phyloP scores from a whole-genome alignment of 23 red algal species.

The Gracilariopsis chorda region DNA sequence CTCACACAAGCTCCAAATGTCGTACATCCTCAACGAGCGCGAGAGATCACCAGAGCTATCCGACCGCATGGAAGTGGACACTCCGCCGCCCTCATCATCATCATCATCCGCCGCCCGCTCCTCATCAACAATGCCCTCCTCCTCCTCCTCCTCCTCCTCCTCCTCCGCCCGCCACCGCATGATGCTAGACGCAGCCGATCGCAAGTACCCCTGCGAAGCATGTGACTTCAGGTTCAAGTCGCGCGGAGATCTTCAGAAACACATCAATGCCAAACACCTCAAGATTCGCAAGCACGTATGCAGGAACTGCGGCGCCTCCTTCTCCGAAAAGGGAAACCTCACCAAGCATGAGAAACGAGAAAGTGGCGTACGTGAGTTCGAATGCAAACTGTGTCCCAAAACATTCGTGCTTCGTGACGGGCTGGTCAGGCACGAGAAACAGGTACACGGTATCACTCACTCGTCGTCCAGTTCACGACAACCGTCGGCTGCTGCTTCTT shows the following conservation, averaged over 20 bases:
- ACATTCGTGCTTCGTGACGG: constrained; percentile 38
- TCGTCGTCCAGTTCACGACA: background rate
- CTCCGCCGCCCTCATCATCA: background rate
- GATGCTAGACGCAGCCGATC: background rate
- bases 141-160: background rate
- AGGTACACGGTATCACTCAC: constrained; percentile 3
- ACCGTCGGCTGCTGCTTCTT: background rate
- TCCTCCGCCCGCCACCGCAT: constrained; percentile 7
- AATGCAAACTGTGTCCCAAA: constrained; percentile 23
- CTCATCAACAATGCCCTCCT: background rate
- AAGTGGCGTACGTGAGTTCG: constrained; percentile 23
- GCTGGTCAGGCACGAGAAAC: constrained; percentile 11
- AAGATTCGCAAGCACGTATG: constrained; percentile 36
- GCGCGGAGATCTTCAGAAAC: constrained; percentile 27
- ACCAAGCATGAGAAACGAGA: constrained; percentile 48
- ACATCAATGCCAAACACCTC: constrained; percentile 16
- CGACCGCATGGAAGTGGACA: background rate
- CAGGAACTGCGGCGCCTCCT: constrained; percentile 8
- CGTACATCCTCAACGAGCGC: constrained; percentile 40
- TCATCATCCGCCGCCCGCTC: background rate
- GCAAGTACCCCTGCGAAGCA: constrained; percentile 16
- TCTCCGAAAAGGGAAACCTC: constrained; percentile 47
- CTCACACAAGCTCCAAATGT: constrained; percentile 38
- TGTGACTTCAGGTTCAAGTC: constrained; percentile 27
- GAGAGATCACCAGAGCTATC: background rate